Base-by-base conservation (phyloP, 176 grass and related monocot genomes). In the Carex littledalei region DNA sequence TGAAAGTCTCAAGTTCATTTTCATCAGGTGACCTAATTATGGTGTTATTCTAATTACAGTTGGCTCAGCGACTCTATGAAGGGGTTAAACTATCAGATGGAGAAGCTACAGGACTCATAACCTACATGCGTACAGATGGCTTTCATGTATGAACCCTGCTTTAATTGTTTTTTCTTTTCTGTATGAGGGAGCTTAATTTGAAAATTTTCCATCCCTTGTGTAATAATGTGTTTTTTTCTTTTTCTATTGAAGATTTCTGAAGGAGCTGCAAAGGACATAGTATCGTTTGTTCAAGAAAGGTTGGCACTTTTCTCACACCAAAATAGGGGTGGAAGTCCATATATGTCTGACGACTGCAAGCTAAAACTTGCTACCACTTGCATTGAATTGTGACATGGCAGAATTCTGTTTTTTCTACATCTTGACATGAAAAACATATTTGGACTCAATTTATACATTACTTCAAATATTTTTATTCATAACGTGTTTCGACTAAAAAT, bases 121-220 rank as follows among this genome's bases (percentile, higher is more conserved):
- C 95, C 12, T 95, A 98, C 81, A 91, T 95, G 81, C 90, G 93
- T 90, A 98, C 95, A 87, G 95, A 98, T 90, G 95, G 95, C 56
- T 88, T 94, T 83, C 84, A 98, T 98, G 95, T 98, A 88, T 55
- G 89, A 77, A 84, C 41, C 79, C 65, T 68, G 81, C n/a, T 82
- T 66, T 67, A 67, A 15, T 81, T 81, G 39, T 53, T 63, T 39
- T 39, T 39, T 39, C 3, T 83, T 32, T 43, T 15, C 53, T 37
- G 7, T 81, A 60, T 22, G 55, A 20, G 14, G 35, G 50, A 32
- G 16, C 21, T 54, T 43, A 62, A 59, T 78, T 75, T 76, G 50
- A 78, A 54, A 53, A 8, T 26, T 26, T 15, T 52, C 10, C 41
- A 32, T 63, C 16, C 1, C 59, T 53, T 26, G 59, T 54, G 22